These are phyloP conservation scores for Sutorius eximius DNA, from an alignment of 1,284 basidiomycete species.

Conservation along the genomic window DNA sequence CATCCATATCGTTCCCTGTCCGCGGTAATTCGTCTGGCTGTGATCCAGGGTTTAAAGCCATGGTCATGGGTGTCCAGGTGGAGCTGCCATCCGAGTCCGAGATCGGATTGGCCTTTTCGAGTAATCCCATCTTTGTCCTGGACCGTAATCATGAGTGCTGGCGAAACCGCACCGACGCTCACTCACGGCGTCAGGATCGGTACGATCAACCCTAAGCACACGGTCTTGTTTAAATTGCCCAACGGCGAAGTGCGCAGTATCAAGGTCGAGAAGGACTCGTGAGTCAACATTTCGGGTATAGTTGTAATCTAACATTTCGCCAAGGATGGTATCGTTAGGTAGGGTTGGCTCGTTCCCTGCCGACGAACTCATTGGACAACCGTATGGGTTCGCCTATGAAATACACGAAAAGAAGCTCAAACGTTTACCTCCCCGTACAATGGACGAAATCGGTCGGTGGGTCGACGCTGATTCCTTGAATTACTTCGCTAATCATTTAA, in stretches of 20 bases:
- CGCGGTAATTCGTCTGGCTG: neutral
- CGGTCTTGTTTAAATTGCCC: constrained; percentile 65
- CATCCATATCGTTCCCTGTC: constrained; percentile 28
- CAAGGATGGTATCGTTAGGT: constrained; percentile 65
- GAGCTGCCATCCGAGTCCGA: neutral
- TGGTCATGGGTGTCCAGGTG: neutral
- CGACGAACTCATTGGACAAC: constrained; percentile 68
- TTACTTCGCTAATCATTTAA: constrained; percentile 10
- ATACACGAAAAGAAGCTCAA: constrained; percentile 67
- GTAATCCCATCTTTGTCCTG: neutral
- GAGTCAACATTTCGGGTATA: constrained; percentile 29
- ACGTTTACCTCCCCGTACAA: constrained; percentile 56
- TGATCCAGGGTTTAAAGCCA: constrained; percentile 3
- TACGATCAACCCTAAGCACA: constrained; percentile 59
- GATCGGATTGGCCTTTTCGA: neutral
- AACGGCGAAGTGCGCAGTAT: constrained; percentile 67
- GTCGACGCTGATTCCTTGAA: neutral
- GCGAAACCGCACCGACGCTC: constrained; percentile 6
- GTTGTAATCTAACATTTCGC: constrained; percentile 14
- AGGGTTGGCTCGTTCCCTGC: constrained; percentile 73
- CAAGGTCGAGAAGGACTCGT: constrained; percentile 69
- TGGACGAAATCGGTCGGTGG: constrained; percentile 72
- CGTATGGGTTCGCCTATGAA: constrained; percentile 78
- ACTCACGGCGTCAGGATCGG: constrained; percentile 20
- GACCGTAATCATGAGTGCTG: constrained; percentile 13